Evolutionary conservation across 1,139 yeast genomes (phyloP), one percentile per base, ranked within the genome.

Genomic region (Blastobotrys niveus): DNA sequence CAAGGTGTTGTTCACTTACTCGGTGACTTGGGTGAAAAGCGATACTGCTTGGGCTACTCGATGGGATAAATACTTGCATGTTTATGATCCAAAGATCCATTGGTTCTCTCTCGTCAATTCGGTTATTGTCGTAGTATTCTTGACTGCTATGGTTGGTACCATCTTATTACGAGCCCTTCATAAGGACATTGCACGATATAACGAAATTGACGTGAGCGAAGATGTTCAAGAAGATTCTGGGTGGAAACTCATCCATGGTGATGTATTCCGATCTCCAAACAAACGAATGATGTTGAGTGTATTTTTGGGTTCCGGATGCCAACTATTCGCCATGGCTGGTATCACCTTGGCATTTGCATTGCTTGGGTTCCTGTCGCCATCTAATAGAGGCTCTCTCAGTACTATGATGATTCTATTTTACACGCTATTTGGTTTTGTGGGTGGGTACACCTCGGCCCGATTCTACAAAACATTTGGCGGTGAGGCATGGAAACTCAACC

Each of bases 161-260:
- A 79, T 88, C 50, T 72, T 91, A 54, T 67, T 82, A 52, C 79
- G 87, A 57, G 87, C 95, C 30, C 74, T 93, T 62, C 84, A 79
- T 62, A 82, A 77, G 60, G 98, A 91, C 64, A 85, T 89, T 56
- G 76, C 82, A 50, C 82, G 84, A 57, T 93, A 93, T 66, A 89
- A 89, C 61, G 95, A 88, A 61, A 77, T 89, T 53, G 88, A 83
- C 60, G 72, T 87, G 53, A 68, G 66, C 45, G 95, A 87, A 59
- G 96, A 86, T 51, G 77, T 87, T 46, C 81, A 87, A 50, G 96
- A 89, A 60, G 98, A 93, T 63, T 77, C 89, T 60, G 98, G 99
- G 34, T 91, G 99, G 99, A 93, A 93, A 65, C 74, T 91, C 53
- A 80, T 89, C 37, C 95, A 91, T 61, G 97, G 96, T 49, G 98